Evolutionary conservation across 2,329 filamentous ascomycete genomes (phyloP), one percentile per base, ranked within the genome.

Genomic region (Colletotrichum orchidophilum): DNA sequence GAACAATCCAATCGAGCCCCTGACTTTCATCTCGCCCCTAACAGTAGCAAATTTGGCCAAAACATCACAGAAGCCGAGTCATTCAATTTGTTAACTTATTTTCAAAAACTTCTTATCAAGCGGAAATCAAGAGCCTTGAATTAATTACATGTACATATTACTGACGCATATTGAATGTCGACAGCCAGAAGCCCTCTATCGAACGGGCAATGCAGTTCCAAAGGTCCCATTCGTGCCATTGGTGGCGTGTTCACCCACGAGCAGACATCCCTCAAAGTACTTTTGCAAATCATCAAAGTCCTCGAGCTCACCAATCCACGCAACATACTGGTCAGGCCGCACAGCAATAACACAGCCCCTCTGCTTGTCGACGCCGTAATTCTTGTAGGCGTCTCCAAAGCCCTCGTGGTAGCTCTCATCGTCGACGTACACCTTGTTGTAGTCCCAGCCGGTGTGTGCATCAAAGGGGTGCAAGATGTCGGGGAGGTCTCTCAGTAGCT

Each of bases 251-350:
- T 49, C 27, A 5, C 27, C 27, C 3, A 71, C 13, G 0, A 74
- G 65, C 4, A 80, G 75, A 18, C 75, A 79, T 1, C 75, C 75
- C 21, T 77, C 75, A 58, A 83, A 82, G 60, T 82, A 83, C n/a
- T 72, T 64, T 68, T 79, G 75, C 39, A 83, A 46, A 3, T 76
- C 75, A 2, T 76, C 78, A 42, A 82, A 80, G 35, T 81, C 80
- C 26, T 83, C 80, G 24, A 85, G 72, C 18, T 80, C 77, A 1
- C 80, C 80, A 1, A 85, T 74, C 75, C 80, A 82, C 1, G 78
- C 85, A 35, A 93, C 87, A 78, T 94, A 91, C 76, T 92, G 90
- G 81, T 94, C 92, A 2, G 92, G 92, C 59, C 92, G 80, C 2
- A 91, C 81, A 1, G 91, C 81, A 0, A 92, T 86, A 4, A 90